These are phyloP conservation scores for Chalara sp. DNA, from an alignment of 2,329 filamentous ascomycete genomes.

Conservation along the genomic window DNA sequence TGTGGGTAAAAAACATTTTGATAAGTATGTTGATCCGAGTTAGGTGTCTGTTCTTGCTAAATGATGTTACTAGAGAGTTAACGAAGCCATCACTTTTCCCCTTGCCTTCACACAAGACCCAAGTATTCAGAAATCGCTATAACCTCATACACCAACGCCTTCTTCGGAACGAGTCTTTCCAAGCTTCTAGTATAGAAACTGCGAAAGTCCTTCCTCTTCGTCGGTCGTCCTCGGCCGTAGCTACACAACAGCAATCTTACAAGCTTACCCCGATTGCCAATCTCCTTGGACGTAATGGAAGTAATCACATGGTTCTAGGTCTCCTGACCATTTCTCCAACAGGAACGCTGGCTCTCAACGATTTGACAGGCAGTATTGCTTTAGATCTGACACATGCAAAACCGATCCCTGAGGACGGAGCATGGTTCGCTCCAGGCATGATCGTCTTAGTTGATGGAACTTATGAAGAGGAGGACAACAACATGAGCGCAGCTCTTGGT, in stretches of 20 bases:
- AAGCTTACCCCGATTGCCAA: conserved; percentile 83
- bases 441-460: conserved; percentile 89
- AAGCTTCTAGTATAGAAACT: conserved; percentile 67
- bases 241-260: conserved; percentile 58
- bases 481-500: conserved; percentile 61
- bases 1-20: conserved; percentile 80
- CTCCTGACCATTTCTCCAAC: conserved; percentile 76
- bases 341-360: conserved; percentile 74
- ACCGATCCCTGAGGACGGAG: conserved; percentile 75
- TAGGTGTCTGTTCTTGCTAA: too few relatives aligned
- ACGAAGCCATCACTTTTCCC: conserved; percentile 68
- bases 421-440: conserved; percentile 95
- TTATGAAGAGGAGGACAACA: conserved; percentile 89
- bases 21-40: conserved; percentile 47
- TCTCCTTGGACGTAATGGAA: conserved; percentile 71
- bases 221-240: conserved; percentile 48
- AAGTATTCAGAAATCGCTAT: conserved; percentile 82
- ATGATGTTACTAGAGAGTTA: conserved; percentile 39
- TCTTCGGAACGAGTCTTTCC: conserved; percentile 88
- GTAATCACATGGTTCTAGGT: conserved; percentile 78
- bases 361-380: conserved; percentile 80
- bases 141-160: conserved; percentile 89
- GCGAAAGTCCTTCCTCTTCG: conserved; percentile 45
- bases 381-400: conserved; percentile 77
- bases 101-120: conserved; percentile 71